Base-by-base conservation (phyloP, 2,329 filamentous ascomycete species). In the Canariomyces notabilis region DNA sequence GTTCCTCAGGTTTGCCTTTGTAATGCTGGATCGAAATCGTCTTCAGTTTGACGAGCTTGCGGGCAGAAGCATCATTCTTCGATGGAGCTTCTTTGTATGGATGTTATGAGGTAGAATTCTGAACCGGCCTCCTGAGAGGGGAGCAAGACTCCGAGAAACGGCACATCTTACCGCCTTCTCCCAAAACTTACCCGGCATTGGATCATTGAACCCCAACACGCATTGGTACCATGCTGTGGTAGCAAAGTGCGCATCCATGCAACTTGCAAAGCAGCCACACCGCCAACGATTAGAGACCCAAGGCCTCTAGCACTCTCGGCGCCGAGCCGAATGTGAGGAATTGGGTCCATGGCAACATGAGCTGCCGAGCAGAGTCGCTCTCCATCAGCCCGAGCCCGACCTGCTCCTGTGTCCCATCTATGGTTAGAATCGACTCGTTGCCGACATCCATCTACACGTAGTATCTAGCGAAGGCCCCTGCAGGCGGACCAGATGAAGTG, bases 401-500 rank as follows among this genome's bases (percentile, higher is more conserved):
- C 7, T 29, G 26, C 8, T 12, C 26, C 14, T 12, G 6, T 29
- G 9, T 12, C 26, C 26, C 33, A 32, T 38, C 44, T 33, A 37
- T 21, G 19, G 20, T 42, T 14, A 26, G 34, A 37, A 31, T 32
- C 15, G 21, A 9, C 14, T 6, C 8, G n/a, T 19, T 31, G 21
- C 15, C 5, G 19, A 21, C 29, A 32, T 38, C 22, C 35, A 23
- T 23, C 34, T n/a, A n/a, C n/a, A n/a, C n/a, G n/a, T n/a, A 33
- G 44, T 42, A 47, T 35, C 44, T 50, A 33, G 47, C 40, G 33
- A 44, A 36, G 42, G 37, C 33, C 37, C 32, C 41, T 49, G 46
- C 42, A 51, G 40, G 31, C 42, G 41, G 29, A 46, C 42, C 37
- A 46, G 41, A 42, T 39, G 42, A 33, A 34, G 42, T 48, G 48